These are phyloP conservation scores for Blastocystis sp. DNA, from an alignment of 352 stramenopile genomes.

Conservation along the genomic window DNA sequence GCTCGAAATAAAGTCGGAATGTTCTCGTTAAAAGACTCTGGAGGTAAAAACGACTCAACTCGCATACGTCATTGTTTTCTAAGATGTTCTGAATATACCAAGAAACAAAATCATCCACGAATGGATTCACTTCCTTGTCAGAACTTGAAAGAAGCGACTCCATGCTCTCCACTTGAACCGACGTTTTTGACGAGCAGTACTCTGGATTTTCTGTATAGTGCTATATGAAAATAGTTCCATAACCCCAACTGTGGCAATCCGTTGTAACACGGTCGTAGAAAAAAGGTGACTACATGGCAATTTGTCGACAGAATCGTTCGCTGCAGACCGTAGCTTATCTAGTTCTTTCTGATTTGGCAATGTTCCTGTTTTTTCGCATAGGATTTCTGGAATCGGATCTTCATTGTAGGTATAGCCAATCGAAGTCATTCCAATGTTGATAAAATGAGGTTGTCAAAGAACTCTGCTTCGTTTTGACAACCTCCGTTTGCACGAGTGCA, in stretches of 20 bases:
- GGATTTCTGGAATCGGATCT: background rate
- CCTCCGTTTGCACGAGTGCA: background rate
- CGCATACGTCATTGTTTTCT: background rate
- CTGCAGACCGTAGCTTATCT: background rate
- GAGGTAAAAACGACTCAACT: background rate
- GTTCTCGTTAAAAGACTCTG: background rate
- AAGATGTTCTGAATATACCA: background rate
- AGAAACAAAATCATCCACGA: background rate
- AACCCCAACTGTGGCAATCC: background rate
- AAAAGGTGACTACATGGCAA: background rate
- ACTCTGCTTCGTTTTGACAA: constrained; percentile 53
- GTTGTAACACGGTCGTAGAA: background rate
- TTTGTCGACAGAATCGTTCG: background rate
- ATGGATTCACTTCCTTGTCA: background rate
- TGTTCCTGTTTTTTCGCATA: background rate
- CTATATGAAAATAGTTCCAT: background rate
- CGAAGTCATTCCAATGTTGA: background rate
- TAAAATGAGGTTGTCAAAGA: background rate
- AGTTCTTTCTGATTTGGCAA: background rate
- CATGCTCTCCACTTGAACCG: background rate
- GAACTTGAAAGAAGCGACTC: background rate
- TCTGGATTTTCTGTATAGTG: constrained; percentile 26
- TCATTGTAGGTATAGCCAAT: background rate
- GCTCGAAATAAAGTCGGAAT: background rate
- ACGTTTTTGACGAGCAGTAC: background rate